Evolutionary conservation across 2,329 filamentous ascomycete species (phyloP).

Genomic region (Emergomyces pasteurianus): DNA sequence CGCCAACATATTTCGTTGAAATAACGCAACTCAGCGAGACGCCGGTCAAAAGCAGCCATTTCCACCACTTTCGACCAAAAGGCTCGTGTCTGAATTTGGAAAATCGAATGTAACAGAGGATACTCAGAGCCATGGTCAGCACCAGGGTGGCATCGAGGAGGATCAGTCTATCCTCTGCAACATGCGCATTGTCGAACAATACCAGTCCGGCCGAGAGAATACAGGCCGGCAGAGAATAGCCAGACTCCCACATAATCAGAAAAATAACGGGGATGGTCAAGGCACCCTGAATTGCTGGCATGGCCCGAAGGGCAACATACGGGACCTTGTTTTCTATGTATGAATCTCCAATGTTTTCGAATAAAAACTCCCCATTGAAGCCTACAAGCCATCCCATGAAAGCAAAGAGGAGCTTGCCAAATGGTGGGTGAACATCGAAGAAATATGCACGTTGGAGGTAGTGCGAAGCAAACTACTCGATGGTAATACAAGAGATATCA

Average conservation of each 20-base stretch:
- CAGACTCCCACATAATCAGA: conserved; percentile 99
- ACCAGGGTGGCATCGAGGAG: conserved; percentile 89
- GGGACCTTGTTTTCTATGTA: conserved; percentile 96
- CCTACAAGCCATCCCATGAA: conserved; percentile 95
- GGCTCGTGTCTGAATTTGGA: conserved; percentile 87
- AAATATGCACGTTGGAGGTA: conserved; percentile 98
- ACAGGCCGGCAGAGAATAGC: conserved; percentile 88
- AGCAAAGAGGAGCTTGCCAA: conserved; percentile 95
- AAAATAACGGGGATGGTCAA: conserved; percentile 90
- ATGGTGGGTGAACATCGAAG: conserved; percentile 98
- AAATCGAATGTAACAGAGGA: conserved; percentile 91
- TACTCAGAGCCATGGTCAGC: conserved; percentile 88
- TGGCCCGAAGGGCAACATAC: conserved; percentile 87
- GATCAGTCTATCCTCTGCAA: conserved; percentile 91
- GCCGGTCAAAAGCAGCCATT: conserved; percentile 92
- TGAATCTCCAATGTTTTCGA: conserved; percentile 98
- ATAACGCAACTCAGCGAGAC: conserved; percentile 95
- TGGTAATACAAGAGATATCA: not conserved
- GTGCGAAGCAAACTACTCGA: conserved; percentile 44
- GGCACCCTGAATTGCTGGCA: conserved; percentile 84
- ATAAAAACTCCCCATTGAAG: conserved; percentile 93
- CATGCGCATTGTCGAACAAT: conserved; percentile 93
- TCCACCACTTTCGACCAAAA: conserved; percentile 98
- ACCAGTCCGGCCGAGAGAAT: conserved; percentile 74
- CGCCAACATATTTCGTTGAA: conserved; percentile 93